Base-by-base conservation (phyloP, 2,329 filamentous ascomycete genomes). In the Ascochyta pisi region DNA sequence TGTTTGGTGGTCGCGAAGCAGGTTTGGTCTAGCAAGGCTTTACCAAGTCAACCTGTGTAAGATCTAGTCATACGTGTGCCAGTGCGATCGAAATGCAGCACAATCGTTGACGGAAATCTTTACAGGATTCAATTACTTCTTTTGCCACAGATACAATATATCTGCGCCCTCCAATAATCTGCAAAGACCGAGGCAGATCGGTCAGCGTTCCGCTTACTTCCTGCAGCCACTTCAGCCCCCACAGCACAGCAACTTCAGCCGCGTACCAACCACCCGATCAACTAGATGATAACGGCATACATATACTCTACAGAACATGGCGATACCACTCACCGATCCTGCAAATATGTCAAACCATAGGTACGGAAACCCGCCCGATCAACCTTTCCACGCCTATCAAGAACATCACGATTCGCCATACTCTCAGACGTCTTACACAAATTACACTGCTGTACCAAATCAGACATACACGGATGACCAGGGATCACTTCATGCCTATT, bases 171-270 rank as follows among this genome's bases (percentile, higher is more conserved):
- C 4, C 29, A 13, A 15, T 31, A 5, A 10, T 37, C n/a, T 8
- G n/a, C 6, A 16, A 37, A 9, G 34, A 37, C 6, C n/a, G 1
- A 37, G 19, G 19, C 34, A 22, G 7, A 37, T 19, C n/a, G 24
- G 39, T 16, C 15, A 33, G 7, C 1, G n/a, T 22, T 24, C 9
- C 19, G 19, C 41, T 23, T 33, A 16, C 19, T n/a, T 45, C 19
- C 42, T 45, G 42, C 42, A 45, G 42, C 42, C 42, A 45, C 29
- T 24, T 45, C 19, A 45, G 42, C 42, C 42, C 22, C 7, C 22
- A 5, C 34, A 35, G 42, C 42, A 26, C 12, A 24, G 12, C 31
- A 45, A 35, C 9, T 15, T 45, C 31, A 45, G 42, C 31, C 22
- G 42, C 31, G 15, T 22, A 13, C 16, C 22, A 10, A 35, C 15